Evolutionary conservation across 495 filamentous ascomycete species (phyloP).

Genomic region (Chlorociboria aeruginascens): DNA sequence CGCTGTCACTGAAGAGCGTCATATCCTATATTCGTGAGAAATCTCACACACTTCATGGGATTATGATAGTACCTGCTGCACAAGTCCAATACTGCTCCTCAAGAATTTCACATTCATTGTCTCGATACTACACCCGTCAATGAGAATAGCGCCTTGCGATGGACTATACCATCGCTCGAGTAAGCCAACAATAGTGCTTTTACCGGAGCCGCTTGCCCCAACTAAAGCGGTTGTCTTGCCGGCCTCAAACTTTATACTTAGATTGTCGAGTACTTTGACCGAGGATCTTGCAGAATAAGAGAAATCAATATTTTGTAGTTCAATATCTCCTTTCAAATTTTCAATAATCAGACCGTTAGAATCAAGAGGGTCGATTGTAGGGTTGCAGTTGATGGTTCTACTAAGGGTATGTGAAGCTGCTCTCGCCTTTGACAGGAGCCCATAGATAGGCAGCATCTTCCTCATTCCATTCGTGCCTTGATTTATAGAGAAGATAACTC

Average conservation of each 20-base stretch:
- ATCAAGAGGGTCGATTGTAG: too few species aligned
- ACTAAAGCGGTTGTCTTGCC: constrained; percentile 37
- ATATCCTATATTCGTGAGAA: constrained; percentile 48
- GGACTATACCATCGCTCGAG: constrained; percentile 47
- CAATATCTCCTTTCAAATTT: too few species aligned
- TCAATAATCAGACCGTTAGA: too few species aligned
- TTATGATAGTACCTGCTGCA: constrained; percentile 39
- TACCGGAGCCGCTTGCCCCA: constrained; percentile 49
- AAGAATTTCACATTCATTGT: constrained; percentile 60
- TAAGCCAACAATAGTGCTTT: constrained; percentile 48
- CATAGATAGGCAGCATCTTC: too few species aligned
- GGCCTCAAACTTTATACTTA: constrained; percentile 29
- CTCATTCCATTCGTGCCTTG: constrained; percentile 17
- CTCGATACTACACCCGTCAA: constrained; percentile 60
- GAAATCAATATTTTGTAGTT: too few species aligned
- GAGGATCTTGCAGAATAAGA: constrained; percentile 30
- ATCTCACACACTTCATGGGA: neutral
- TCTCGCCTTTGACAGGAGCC: too few species aligned
- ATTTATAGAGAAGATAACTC: constrained; percentile 14
- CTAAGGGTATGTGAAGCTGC: too few species aligned
- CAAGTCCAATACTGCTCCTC: constrained; percentile 57
- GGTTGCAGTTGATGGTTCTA: too few species aligned
- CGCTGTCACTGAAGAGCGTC: constrained; percentile 45
- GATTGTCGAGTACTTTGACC: constrained; percentile 45
- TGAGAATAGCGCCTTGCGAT: constrained; percentile 31